Conservation (phyloP, 768 basidiomycete species). For the Termitomyces sp. region DNA sequence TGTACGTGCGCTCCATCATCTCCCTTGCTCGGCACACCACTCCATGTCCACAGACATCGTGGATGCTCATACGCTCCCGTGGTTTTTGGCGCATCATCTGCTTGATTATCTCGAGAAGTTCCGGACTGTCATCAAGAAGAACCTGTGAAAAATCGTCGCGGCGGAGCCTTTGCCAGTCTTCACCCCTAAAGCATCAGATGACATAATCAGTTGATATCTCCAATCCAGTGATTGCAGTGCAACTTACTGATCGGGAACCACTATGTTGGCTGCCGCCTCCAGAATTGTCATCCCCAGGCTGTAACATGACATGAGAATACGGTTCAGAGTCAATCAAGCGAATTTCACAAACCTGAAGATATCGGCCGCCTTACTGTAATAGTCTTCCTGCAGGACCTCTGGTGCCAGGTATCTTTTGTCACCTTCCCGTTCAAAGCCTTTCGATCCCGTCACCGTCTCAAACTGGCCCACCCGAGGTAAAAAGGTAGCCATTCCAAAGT, state of each 20-base stretch:
- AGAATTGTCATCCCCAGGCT: slow-evolving; percentile 96
- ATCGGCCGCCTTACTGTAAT: slow-evolving; percentile 92
- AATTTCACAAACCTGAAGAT: slow-evolving; percentile 80
- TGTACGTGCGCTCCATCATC: slow-evolving; percentile 55
- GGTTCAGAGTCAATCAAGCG: slow-evolving; percentile 16
- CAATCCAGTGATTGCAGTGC: slow-evolving; percentile 23
- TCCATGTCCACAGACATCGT: slow-evolving; percentile 55
- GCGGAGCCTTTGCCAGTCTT: slow-evolving; percentile 90
- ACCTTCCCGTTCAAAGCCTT: slow-evolving; percentile 89
- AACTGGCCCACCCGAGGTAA: slow-evolving; percentile 62
- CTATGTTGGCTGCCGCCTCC: slow-evolving; percentile 92
- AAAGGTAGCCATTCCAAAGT: slow-evolving; percentile 97
- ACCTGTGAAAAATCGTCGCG: slow-evolving; percentile 89
- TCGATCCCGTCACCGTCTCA: slow-evolving; percentile 23
- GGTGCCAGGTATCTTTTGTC: slow-evolving; percentile 97
- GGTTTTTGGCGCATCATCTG: slow-evolving; percentile 80
- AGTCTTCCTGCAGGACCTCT: slow-evolving; percentile 82
- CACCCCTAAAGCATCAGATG: slow-evolving; percentile 57
- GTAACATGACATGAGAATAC: slow-evolving; percentile 40
- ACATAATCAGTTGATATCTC: slow-evolving; percentile 24
- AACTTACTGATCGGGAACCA: slow-evolving; percentile 96
- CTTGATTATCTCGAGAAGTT: slow-evolving; percentile 64
- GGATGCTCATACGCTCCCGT: slow-evolving; percentile 49
- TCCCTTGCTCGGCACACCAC: slow-evolving; percentile 61
- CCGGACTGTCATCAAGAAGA: slow-evolving; percentile 60